Conservation (phyloP, 148 eudicot genomes). For the Rhododendron ovatum region DNA sequence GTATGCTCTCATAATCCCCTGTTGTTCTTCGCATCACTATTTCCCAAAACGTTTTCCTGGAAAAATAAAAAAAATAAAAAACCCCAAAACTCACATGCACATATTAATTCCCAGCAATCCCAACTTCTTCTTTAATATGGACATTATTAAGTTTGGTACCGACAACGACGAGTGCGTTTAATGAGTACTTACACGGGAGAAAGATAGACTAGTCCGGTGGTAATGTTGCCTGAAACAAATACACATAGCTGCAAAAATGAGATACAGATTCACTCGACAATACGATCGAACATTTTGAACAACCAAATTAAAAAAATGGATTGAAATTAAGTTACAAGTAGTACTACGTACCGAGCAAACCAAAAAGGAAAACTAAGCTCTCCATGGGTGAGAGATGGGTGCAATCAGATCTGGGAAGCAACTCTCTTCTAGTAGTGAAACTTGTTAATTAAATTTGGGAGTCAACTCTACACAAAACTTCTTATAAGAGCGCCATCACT, state of each 20-base stretch:
- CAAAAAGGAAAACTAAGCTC: not conserved
- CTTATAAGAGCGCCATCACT: too few species aligned
- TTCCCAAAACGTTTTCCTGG: not conserved
- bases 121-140: not conserved
- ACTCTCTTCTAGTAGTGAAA: not conserved
- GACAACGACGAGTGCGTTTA: not conserved
- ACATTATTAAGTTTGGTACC: not conserved
- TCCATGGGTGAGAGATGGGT: not conserved
- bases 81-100: not conserved
- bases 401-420: not conserved
- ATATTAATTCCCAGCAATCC: not conserved
- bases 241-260: not conserved
- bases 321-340: not conserved
- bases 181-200: not conserved
- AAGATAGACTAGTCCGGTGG: not conserved
- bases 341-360: not conserved
- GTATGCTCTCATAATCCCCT: constrained; percentile 5
- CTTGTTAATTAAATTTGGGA: not conserved
- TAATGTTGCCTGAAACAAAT: not conserved
- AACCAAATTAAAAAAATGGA: not conserved
- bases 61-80: not conserved
- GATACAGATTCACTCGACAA: not conserved
- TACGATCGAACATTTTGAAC: not conserved
- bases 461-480: not conserved
- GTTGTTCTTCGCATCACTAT: not conserved